Conservation (phyloP, 139 green algal genomes). For the Chlamydomonas sphaeroides region DNA sequence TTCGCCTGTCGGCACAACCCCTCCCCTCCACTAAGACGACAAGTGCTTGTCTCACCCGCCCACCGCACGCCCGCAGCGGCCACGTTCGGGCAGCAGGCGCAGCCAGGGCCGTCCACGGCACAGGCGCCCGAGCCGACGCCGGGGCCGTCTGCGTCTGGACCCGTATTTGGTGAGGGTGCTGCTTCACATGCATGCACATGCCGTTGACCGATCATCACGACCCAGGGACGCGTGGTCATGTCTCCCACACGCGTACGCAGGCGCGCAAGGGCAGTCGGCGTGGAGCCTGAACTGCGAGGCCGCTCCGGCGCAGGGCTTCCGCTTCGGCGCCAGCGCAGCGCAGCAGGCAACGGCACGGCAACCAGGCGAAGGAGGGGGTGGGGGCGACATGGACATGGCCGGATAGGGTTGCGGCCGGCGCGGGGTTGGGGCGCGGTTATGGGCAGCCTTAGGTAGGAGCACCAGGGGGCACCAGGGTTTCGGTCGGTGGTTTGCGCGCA, state of each 20-base stretch:
- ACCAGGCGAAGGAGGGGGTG: background rate
- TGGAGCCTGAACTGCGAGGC: constrained; percentile 11
- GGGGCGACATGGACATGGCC: constrained; percentile 34
- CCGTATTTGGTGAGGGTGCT: background rate
- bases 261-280: background rate
- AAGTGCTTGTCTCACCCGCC: too few relatives aligned
- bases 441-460: too few relatives aligned
- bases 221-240: too few relatives aligned
- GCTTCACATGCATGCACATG: too few relatives aligned
- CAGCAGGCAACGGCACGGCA: too few relatives aligned
- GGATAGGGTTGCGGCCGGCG: too few relatives aligned
- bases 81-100: constrained; percentile 6
- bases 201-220: too few relatives aligned
- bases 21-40: too few relatives aligned
- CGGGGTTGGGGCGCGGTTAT: too few relatives aligned
- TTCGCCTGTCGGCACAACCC: too few relatives aligned
- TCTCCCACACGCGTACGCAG: background rate
- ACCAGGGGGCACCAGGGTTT: too few relatives aligned
- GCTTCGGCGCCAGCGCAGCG: background rate
- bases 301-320: constrained; percentile 6
- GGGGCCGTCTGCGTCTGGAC: background rate
- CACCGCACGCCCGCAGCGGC: background rate
- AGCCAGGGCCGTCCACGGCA: background rate
- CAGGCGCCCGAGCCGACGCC: background rate
- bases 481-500: too few relatives aligned